Evolutionary conservation across 2,329 filamentous ascomycete genomes (phyloP).

Genomic region (Nothomitra cinnamomea): DNA sequence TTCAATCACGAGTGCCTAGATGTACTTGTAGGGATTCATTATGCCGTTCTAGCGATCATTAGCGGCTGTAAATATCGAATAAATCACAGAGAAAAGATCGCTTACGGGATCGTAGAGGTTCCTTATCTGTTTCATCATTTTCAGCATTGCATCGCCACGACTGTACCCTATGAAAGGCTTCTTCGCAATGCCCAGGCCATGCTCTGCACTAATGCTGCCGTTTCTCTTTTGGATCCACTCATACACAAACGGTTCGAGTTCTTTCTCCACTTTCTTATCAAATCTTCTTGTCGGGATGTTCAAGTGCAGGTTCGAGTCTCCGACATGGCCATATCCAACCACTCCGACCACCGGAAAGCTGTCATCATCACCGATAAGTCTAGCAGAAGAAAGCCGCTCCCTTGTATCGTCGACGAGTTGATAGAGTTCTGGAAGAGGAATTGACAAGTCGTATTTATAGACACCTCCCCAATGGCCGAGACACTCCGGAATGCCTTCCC

Average conservation of each 20-base stretch:
- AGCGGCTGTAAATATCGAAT: not conserved
- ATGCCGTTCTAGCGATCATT: slow-evolving; percentile 61
- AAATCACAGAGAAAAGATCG: slow-evolving; percentile 11
- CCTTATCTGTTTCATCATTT: slow-evolving; percentile 91
- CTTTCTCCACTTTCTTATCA: slow-evolving; percentile 71
- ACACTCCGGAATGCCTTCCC: slow-evolving; percentile 82
- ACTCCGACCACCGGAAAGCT: slow-evolving; percentile 70
- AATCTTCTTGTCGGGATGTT: slow-evolving; percentile 74
- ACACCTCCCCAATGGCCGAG: slow-evolving; percentile 82
- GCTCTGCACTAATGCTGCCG: slow-evolving; percentile 93
- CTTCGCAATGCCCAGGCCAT: slow-evolving; percentile 87
- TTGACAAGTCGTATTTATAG: slow-evolving; percentile 97
- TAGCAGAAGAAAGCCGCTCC: slow-evolving; percentile 51
- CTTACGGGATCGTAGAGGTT: slow-evolving; percentile 83
- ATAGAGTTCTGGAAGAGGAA: slow-evolving; percentile 78
- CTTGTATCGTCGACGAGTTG: slow-evolving; percentile 72
- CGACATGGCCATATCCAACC: slow-evolving; percentile 97
- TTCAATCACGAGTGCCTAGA: slow-evolving; percentile 21
- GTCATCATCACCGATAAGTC: slow-evolving; percentile 56
- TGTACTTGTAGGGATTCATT: slow-evolving; percentile 98
- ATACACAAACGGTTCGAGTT: slow-evolving; percentile 88
- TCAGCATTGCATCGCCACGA: slow-evolving; percentile 70
- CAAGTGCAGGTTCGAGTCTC: slow-evolving; percentile 85
- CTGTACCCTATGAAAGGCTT: slow-evolving; percentile 92
- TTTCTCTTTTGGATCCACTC: slow-evolving; percentile 83